Conservation (phyloP, 305 asterid species). For the Fraxinus ornus region DNA sequence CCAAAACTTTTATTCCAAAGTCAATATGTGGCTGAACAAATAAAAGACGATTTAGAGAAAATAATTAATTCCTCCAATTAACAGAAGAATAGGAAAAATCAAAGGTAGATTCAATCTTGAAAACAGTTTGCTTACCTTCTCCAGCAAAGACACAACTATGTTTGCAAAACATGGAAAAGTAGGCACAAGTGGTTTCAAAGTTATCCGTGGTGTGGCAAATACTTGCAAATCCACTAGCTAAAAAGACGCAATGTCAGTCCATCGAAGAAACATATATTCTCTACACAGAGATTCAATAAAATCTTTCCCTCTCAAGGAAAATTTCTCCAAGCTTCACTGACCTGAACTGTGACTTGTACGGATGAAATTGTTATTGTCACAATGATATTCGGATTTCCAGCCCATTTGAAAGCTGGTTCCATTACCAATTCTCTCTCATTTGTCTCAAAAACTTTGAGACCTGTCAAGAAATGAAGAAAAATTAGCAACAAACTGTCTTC, state of each 20-base stretch:
- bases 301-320: not conserved
- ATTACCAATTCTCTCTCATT: constrained; percentile 78
- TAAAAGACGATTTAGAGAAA: constrained; percentile 3
- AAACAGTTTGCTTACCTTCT: constrained; percentile 47
- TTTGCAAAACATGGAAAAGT: constrained; percentile 73
- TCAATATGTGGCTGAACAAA: constrained; percentile 68
- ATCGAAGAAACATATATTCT: constrained; percentile 3
- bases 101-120: not conserved
- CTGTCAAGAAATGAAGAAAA: constrained; percentile 36
- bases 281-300: not conserved
- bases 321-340: constrained; percentile 27
- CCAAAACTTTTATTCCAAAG: constrained; percentile 75
- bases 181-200: constrained; percentile 76
- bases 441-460: constrained; percentile 74
- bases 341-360: constrained; percentile 59
- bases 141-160: constrained; percentile 63
- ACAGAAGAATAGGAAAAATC: not conserved
- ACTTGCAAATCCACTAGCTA: constrained; percentile 84
- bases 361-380: constrained; percentile 51
- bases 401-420: constrained; percentile 83
- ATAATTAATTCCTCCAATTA: not conserved
- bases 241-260: constrained; percentile 20
- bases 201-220: constrained; percentile 59
- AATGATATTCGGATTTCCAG: constrained; percentile 70
- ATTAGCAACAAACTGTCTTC: not conserved